Evolutionary conservation across 2,329 filamentous ascomycete species (phyloP).

Genomic region (Lachnellula suecica): DNA sequence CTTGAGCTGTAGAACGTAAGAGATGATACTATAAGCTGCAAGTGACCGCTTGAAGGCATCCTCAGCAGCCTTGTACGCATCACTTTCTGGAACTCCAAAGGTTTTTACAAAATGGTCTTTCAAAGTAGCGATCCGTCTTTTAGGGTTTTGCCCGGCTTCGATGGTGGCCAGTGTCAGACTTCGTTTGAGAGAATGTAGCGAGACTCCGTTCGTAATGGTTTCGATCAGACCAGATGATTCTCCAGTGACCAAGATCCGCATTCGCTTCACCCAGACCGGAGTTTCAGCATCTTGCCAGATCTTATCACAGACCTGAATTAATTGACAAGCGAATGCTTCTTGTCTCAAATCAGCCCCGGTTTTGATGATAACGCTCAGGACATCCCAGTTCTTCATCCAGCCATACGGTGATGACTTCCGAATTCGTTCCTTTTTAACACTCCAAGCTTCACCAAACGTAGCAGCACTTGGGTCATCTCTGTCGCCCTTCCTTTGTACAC

Average conservation of each 20-base stretch:
- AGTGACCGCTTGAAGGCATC: conserved; percentile 80
- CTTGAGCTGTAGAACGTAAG: conserved; percentile 80
- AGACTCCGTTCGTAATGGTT: conserved; percentile 86
- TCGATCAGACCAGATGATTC: conserved; percentile 83
- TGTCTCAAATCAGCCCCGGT: conserved; percentile 80
- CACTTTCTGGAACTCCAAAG: conserved; percentile 69
- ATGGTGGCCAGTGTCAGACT: conserved; percentile 75
- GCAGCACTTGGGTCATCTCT: conserved; percentile 83
- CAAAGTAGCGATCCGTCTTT: conserved; percentile 74
- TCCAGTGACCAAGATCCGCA: conserved; percentile 83
- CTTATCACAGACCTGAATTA: conserved; percentile 78
- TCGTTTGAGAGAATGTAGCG: conserved; percentile 81
- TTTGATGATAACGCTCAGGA: conserved; percentile 85
- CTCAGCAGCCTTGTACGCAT: conserved; percentile 69
- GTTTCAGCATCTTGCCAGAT: conserved; percentile 76
- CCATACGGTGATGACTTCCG: conserved; percentile 81
- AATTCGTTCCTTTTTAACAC: conserved; percentile 80
- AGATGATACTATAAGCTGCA: conserved; percentile 82
- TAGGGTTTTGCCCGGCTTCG: conserved; percentile 69
- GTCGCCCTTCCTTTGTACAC: conserved; percentile 77
- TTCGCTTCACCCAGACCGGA: conserved; percentile 84
- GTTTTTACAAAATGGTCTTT: conserved; percentile 81
- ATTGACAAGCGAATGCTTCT: conserved; percentile 83
- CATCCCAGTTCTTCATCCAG: conserved; percentile 88
- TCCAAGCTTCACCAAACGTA: conserved; percentile 85